Evolutionary conservation across 129 eudicot genomes (phyloP).

Genomic region (Artemisia tridentata): DNA sequence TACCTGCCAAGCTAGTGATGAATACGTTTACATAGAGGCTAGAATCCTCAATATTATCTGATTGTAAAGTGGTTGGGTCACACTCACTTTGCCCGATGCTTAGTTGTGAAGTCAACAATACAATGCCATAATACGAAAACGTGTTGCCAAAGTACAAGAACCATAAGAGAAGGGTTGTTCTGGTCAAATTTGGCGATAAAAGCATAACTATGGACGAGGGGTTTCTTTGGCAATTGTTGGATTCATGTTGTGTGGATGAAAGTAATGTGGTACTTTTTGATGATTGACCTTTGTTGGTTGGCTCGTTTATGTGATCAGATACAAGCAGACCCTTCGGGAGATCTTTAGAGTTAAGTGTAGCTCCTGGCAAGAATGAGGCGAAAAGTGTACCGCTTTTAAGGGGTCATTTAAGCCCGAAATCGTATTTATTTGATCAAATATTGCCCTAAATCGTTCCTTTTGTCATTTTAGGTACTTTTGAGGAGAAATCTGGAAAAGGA

Average conservation of each 20-base stretch:
- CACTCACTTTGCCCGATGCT: slow-evolving; percentile 46
- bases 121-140: slow-evolving; percentile 65
- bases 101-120: slow-evolving; percentile 63
- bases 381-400: too few species aligned
- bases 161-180: slow-evolving; percentile 57
- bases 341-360: slow-evolving; percentile 43
- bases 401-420: too few species aligned
- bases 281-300: slow-evolving; percentile 28
- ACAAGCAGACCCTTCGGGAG: slow-evolving; percentile 49
- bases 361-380: too few species aligned
- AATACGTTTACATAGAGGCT: slow-evolving; percentile 50
- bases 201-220: slow-evolving; percentile 43
- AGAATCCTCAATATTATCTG: slow-evolving; percentile 30
- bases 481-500: too few species aligned
- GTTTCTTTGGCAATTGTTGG: slow-evolving; percentile 20
- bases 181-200: slow-evolving; percentile 47
- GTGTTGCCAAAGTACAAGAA: slow-evolving; percentile 53
- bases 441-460: too few species aligned
- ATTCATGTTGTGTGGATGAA: slow-evolving; percentile 25
- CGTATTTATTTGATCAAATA: too few species aligned
- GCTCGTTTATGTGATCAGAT: slow-evolving; percentile 29
- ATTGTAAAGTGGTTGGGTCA: slow-evolving; percentile 11
- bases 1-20: slow-evolving; percentile 50
- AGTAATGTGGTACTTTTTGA: slow-evolving; percentile 29
- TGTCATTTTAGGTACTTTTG: too few species aligned